Conservation (phyloP, 768 basidiomycete species). For the Tulasnella sp. region DNA sequence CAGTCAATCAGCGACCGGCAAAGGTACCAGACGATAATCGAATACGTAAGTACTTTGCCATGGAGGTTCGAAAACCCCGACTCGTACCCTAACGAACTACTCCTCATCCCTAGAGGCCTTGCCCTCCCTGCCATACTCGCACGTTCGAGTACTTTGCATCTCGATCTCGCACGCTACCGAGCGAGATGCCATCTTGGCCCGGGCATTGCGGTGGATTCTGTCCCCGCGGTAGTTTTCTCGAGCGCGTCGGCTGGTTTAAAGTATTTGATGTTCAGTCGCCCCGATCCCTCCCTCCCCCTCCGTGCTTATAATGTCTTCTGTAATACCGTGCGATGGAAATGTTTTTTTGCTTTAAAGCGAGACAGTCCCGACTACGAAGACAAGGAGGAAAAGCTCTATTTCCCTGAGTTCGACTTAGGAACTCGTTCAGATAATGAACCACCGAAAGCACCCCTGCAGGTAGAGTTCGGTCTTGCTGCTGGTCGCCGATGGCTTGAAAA, state of each 20-base stretch:
- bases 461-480: neutral
- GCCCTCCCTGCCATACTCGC: too few relatives aligned
- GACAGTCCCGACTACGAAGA: neutral
- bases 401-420: neutral
- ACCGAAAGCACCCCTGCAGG: neutral
- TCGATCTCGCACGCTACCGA: too few relatives aligned
- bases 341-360: neutral
- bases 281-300: neutral
- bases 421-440: neutral
- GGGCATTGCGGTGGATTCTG: too few relatives aligned
- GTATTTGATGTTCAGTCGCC: neutral
- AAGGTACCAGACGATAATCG: too few relatives aligned
- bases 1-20: too few relatives aligned
- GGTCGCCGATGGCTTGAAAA: neutral
- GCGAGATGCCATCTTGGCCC: too few relatives aligned
- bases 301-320: neutral
- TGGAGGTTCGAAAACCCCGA: too few relatives aligned
- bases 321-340: neutral
- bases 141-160: too few relatives aligned
- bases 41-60: too few relatives aligned
- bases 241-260: neutral
- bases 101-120: too few relatives aligned
- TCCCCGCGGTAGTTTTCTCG: too few relatives aligned
- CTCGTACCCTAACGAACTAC: too few relatives aligned
- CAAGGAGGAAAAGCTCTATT: neutral